A percentile compares a stretch with the other conserved stretches of the same genome.
Evolutionary conservation across 371 early-diverging fungal genomes (phyloP).

Genomic region (Rhizomucor pusillus): DNA sequence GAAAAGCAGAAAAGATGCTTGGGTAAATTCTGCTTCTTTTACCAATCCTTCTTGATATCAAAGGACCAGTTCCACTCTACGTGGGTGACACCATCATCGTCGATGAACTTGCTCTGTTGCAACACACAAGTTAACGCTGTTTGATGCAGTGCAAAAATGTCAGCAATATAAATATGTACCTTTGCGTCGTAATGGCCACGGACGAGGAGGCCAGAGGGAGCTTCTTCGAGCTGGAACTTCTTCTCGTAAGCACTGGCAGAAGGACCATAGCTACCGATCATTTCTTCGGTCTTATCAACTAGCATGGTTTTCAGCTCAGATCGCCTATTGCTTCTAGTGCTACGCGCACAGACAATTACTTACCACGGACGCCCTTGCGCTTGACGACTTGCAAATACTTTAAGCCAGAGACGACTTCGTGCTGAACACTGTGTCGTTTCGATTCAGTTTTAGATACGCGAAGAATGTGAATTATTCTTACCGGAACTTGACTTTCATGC

Average conservation of each 20-base stretch:
- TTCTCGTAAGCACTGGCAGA: conserved; percentile 74
- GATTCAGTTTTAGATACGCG: neutral
- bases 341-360: neutral
- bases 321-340: neutral
- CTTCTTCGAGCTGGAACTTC: conserved; percentile 82
- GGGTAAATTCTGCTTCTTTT: conserved; percentile 11
- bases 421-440: conserved; percentile 67
- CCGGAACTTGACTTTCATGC: conserved; percentile 90
- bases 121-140: neutral
- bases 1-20: neutral
- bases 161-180: conserved; percentile 31
- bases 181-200: conserved; percentile 88
- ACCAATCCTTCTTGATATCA: conserved; percentile 73
- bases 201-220: conserved; percentile 89
- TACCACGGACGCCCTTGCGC: conserved; percentile 78
- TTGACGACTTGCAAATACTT: conserved; percentile 94
- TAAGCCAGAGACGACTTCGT: conserved; percentile 93
- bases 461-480: conserved; percentile 21
- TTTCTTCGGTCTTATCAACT: conserved; percentile 93
- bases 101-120: conserved; percentile 54
- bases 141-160: neutral
- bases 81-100: conserved; percentile 60
- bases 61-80: conserved; percentile 68
- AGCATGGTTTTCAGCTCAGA: conserved; percentile 1
- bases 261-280: conserved; percentile 96